phyloP scores from a whole-genome alignment of 208 protist species.

The Trypanosoma mega region DNA sequence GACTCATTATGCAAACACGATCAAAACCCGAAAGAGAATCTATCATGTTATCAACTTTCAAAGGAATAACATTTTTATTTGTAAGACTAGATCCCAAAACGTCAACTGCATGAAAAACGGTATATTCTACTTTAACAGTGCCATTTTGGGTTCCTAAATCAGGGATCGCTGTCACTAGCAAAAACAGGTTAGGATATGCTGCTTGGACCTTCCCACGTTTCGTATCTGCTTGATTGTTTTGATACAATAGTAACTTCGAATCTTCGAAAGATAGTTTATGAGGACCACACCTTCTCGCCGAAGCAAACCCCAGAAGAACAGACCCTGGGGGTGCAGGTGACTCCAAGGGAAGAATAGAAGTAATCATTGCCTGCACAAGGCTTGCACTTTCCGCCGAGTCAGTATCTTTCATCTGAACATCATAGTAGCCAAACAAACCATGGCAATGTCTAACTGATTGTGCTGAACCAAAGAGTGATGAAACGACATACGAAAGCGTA shows the following conservation, averaged over 20 bases:
- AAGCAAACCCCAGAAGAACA: conserved; percentile 36
- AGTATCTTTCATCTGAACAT: conserved; percentile 28
- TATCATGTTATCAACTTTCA: conserved; percentile 65
- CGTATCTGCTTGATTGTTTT: conserved; percentile 3
- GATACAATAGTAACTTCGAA: conserved; percentile 22
- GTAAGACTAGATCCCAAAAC: neutral
- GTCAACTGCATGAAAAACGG: conserved; percentile 27
- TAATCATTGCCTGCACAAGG: conserved; percentile 37
- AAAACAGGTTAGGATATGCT: conserved; percentile 25
- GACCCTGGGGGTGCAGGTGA: neutral
- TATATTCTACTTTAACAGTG: conserved; percentile 44
- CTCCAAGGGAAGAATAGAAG: conserved; percentile 22
- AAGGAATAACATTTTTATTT: conserved; percentile 24
- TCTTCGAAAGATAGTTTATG: conserved; percentile 67
- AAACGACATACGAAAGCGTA: conserved; percentile 45
- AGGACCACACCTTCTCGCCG: conserved; percentile 36
- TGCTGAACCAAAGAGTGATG: conserved; percentile 24
- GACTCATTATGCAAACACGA: conserved; percentile 33
- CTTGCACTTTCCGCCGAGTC: conserved; percentile 30
- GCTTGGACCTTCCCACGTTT: neutral
- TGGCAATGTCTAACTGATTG: conserved; percentile 28
- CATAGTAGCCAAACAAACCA: conserved; percentile 38
- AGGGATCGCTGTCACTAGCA: conserved; percentile 39
- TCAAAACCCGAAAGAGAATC: conserved; percentile 56
- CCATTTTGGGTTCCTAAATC: conserved; percentile 3